Evolutionary conservation across 352 stramenopile species (phyloP).

Genomic region (Peronospora belbahrii): DNA sequence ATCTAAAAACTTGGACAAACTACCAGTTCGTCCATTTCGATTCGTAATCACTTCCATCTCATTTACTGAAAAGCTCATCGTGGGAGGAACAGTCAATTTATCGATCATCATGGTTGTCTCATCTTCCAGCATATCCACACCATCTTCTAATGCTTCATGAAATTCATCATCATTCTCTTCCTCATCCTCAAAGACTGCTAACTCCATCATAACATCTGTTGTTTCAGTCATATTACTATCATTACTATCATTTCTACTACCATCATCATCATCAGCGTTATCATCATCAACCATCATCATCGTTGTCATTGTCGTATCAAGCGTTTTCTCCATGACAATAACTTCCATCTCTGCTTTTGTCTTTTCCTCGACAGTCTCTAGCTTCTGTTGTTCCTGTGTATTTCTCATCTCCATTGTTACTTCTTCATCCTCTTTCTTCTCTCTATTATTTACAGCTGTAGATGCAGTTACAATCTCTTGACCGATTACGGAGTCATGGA

Average conservation of each 20-base stretch:
- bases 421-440: background rate
- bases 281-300: too few relatives aligned
- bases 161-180: conserved; percentile 39
- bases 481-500: conserved; percentile 23
- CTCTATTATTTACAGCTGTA: background rate
- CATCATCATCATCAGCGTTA: too few relatives aligned
- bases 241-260: conserved; percentile 11
- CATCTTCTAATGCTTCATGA: conserved; percentile 36
- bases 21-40: conserved; percentile 54
- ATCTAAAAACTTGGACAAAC: conserved; percentile 75
- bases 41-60: conserved; percentile 83
- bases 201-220: conserved; percentile 14
- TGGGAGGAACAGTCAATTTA: conserved; percentile 32
- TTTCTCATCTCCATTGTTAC: background rate
- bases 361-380: background rate
- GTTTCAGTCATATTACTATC: background rate
- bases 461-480: conserved; percentile 20
- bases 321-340: background rate
- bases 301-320: too few relatives aligned
- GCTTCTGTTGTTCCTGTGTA: background rate
- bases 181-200: conserved; percentile 19
- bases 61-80: conserved; percentile 72
- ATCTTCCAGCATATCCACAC: conserved; percentile 24
- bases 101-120: conserved; percentile 11
- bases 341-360: background rate